Percentiles rank a stretch among this genome's conserved stretches.
These are phyloP conservation scores for Cladosporium sp. DNA, from an alignment of 2,329 filamentous ascomycete species.

Conservation along the genomic window DNA sequence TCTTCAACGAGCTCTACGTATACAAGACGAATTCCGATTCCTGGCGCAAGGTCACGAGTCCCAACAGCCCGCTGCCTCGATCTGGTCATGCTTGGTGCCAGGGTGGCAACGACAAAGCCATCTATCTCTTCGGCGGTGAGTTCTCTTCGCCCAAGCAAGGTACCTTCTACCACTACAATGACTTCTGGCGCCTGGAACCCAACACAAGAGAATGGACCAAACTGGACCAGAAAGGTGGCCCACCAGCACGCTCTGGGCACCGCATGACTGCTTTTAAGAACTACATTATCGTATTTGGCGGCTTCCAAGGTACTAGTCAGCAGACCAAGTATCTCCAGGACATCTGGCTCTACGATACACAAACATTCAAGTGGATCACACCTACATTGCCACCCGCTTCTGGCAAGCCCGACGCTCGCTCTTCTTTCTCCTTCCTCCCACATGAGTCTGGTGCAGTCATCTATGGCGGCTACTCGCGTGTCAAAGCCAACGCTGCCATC, in stretches of 20 bases:
- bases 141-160: constrained; percentile 96
- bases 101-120: constrained; percentile 75
- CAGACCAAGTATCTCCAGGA: constrained; percentile 92
- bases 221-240: constrained; percentile 74
- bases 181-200: constrained; percentile 93
- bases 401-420: constrained; percentile 83
- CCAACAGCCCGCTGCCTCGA: constrained; percentile 84
- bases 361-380: constrained; percentile 78
- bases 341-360: constrained; percentile 91
- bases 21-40: constrained; percentile 78
- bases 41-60: constrained; percentile 85
- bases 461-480: constrained; percentile 88
- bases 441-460: constrained; percentile 86
- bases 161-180: constrained; percentile 98
- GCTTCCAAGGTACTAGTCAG: constrained; percentile 94
- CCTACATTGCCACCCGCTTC: constrained; percentile 67
- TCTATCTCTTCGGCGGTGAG: constrained; percentile 94
- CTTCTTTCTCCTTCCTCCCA: constrained; percentile 86
- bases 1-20: constrained; percentile 64
- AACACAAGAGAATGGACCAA: constrained; percentile 83
- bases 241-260: constrained; percentile 74
- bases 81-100: constrained; percentile 94
- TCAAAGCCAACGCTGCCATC: constrained; percentile 68
- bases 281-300: constrained; percentile 91
- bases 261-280: constrained; percentile 97